A percentile compares a stretch with the other conserved stretches of the same genome.
Evolutionary conservation across 495 filamentous ascomycete species (phyloP).

Genomic region (Penicillium coffeae): DNA sequence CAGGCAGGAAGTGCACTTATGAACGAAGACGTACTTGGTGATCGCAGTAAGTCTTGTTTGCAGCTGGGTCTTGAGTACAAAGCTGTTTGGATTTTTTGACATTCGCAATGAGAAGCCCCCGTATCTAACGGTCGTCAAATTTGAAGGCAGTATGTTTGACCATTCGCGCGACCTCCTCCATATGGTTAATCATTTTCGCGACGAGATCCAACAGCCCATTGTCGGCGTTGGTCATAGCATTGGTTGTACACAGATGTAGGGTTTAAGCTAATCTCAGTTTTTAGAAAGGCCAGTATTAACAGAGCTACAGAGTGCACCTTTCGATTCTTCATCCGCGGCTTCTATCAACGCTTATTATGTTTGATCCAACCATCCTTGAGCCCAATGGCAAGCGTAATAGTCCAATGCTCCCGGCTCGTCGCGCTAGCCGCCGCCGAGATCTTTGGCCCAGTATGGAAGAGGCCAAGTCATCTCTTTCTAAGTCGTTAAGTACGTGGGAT

Average conservation of each 20-base stretch:
- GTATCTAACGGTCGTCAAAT: no score
- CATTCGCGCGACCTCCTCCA: conserved; percentile 71
- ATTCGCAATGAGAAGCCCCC: no score
- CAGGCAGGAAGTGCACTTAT: conserved; percentile 64
- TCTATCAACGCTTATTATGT: conserved; percentile 57
- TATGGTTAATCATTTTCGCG: conserved; percentile 69
- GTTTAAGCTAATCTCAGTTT: not conserved
- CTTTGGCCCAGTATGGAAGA: not conserved
- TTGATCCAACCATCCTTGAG: conserved; percentile 60
- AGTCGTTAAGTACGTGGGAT: not conserved
- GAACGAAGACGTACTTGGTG: conserved; percentile 61
- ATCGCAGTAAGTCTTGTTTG: no score
- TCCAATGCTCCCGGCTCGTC: conserved; percentile 12
- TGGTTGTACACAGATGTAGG: conserved; percentile 59
- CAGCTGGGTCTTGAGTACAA: no score
- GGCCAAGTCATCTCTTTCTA: not conserved
- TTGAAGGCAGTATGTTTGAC: conserved; percentile 63
- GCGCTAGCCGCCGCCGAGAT: conserved; percentile 36
- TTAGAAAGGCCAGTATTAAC: not conserved
- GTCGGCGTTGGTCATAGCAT: conserved; percentile 78
- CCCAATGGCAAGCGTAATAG: not conserved
- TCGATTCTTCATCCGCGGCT: conserved; percentile 69
- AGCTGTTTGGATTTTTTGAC: no score
- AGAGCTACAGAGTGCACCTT: conserved; percentile 32
- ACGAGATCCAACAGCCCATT: conserved; percentile 67